Percentiles rank a stretch among this genome's conserved stretches.
These are phyloP conservation scores for Globisporangium splendens DNA, from an alignment of 352 stramenopile genomes.

Conservation along the genomic window DNA sequence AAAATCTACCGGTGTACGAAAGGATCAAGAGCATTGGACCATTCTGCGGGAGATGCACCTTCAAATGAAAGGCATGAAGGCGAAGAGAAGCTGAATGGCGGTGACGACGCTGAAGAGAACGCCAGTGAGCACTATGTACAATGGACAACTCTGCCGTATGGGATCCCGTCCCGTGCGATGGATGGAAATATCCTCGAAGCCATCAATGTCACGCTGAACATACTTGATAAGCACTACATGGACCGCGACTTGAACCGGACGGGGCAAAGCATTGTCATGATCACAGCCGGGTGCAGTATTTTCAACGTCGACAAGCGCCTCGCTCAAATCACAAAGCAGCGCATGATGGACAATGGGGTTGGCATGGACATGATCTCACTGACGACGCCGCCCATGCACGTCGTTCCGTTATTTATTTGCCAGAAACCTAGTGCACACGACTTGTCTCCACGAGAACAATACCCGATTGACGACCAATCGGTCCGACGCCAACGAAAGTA, in stretches of 20 bases:
- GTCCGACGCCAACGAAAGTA: too few species aligned
- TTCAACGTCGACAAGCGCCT: conserved; percentile 94
- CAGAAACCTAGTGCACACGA: not conserved
- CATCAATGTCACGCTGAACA: conserved; percentile 98
- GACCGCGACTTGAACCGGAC: conserved; percentile 95
- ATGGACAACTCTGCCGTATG: conserved; percentile 55
- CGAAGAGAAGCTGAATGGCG: too few species aligned
- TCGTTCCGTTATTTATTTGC: conserved; percentile 97
- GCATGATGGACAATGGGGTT: conserved; percentile 99
- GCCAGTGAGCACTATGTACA: conserved; percentile 33
- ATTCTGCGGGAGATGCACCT: too few species aligned
- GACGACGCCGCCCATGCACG: conserved; percentile 93
- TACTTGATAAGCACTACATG: conserved; percentile 98
- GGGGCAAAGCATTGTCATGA: conserved; percentile 95
- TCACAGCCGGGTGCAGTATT: conserved; percentile 94
- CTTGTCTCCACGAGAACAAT: not conserved
- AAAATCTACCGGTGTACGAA: too few species aligned
- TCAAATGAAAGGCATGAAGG: too few species aligned
- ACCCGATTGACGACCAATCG: not conserved
- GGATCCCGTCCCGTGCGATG: conserved; percentile 88
- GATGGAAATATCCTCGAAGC: conserved; percentile 98
- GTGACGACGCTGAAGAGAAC: too few species aligned
- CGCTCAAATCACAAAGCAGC: conserved; percentile 95
- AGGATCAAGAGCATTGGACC: too few species aligned
- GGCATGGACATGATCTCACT: conserved; percentile 98